These are phyloP conservation scores for Erysiphe pulchra DNA, from an alignment of 2,329 filamentous ascomycete species.

Conservation along the genomic window DNA sequence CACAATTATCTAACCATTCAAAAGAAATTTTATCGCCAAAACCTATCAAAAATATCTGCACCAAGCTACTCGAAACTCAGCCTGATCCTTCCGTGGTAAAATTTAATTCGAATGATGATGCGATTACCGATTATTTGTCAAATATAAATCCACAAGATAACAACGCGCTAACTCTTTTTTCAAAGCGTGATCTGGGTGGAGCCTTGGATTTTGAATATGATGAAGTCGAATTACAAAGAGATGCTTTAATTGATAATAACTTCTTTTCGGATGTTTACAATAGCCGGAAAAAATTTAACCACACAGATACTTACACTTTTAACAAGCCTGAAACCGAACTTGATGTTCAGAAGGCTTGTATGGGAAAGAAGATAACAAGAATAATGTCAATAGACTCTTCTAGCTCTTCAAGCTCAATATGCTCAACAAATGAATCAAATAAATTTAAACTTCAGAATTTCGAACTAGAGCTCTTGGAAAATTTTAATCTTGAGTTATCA, in stretches of 20 bases:
- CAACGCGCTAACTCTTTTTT: constrained; percentile 3
- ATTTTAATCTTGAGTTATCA: no score
- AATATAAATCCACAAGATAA: constrained; percentile 13
- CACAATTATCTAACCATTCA: background rate
- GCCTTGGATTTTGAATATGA: constrained; percentile 17
- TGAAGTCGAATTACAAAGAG: constrained; percentile 6
- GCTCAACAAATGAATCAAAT: no score
- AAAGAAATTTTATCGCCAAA: background rate
- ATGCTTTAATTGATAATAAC: background rate
- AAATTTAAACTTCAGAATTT: no score
- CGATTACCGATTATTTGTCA: constrained; percentile 13
- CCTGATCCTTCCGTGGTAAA: background rate
- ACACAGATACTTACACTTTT: constrained; percentile 1
- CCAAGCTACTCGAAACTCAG: background rate
- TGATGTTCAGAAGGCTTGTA: constrained; percentile 6
- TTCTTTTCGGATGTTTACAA: no score
- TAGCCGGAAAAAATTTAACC: no score
- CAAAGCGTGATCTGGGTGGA: constrained; percentile 19
- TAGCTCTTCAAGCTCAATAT: no score
- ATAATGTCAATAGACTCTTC: no score
- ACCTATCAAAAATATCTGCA: background rate
- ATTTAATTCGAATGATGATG: constrained; percentile 3
- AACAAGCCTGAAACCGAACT: constrained; percentile 21
- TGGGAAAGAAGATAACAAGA: no score
- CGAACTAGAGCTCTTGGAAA: no score